These are phyloP conservation scores for Chrysoporthe austroafricana DNA, from an alignment of 2,329 filamentous ascomycete species.

Conservation along the genomic window DNA sequence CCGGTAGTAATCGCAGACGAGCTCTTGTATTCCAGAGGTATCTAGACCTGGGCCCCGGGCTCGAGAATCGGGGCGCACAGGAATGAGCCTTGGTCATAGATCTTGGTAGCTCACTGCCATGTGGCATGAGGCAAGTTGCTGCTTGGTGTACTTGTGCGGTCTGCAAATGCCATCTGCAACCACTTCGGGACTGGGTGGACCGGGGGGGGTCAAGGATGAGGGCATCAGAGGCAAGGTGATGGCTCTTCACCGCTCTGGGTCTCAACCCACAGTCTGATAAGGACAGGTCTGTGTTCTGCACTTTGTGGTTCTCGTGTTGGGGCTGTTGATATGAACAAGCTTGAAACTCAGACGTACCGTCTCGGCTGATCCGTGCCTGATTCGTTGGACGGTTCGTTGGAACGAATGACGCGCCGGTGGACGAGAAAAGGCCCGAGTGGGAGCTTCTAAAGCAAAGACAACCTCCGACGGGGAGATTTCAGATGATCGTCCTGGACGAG, in stretches of 20 bases:
- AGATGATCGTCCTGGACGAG: not conserved
- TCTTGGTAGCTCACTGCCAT: constrained; percentile 6
- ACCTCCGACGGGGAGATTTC: not conserved
- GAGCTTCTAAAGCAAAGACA: not conserved
- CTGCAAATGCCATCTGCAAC: constrained; percentile 13
- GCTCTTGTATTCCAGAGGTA: not conserved
- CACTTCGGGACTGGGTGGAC: constrained; percentile 8
- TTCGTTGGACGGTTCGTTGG: constrained; percentile 11
- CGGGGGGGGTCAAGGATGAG: not conserved
- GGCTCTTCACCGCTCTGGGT: constrained; percentile 21
- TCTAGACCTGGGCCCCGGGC: too few relatives aligned
- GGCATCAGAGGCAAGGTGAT: not conserved
- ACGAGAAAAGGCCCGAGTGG: not conserved
- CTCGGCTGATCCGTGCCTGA: constrained; percentile 13
- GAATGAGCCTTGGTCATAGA: constrained; percentile 13
- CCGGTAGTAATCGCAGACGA: not conserved
- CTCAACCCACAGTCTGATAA: constrained; percentile 10
- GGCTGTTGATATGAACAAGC: not conserved
- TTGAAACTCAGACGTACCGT: constrained; percentile 22
- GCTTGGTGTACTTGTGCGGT: constrained; percentile 9
- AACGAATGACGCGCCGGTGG: constrained; percentile 8
- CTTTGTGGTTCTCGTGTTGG: not conserved
- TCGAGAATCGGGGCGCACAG: not conserved
- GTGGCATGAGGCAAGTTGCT: constrained; percentile 13
- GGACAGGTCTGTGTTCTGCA: constrained; percentile 4